These are phyloP conservation scores for Silene latifolia DNA, from an alignment of 148 eudicot species.

Conservation along the genomic window DNA sequence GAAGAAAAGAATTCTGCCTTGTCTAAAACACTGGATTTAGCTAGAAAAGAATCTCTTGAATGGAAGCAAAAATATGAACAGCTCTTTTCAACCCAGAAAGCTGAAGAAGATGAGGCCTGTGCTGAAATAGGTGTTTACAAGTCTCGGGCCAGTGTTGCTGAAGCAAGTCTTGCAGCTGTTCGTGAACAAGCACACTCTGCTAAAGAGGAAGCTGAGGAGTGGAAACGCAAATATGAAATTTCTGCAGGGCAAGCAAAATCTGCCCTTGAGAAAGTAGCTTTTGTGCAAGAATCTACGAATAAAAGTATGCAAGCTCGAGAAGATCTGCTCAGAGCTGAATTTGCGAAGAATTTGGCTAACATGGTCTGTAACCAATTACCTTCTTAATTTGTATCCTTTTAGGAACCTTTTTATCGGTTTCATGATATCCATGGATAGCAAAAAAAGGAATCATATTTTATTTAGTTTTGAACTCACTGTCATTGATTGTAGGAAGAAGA, in stretches of 20 bases:
- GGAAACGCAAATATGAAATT: conserved; percentile 84
- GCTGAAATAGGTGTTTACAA: conserved; percentile 66
- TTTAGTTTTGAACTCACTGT: not conserved
- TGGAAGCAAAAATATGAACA: conserved; percentile 84
- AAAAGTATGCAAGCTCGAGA: conserved; percentile 74
- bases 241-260: conserved; percentile 76
- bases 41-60: conserved; percentile 59
- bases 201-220: conserved; percentile 91
- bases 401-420: not conserved
- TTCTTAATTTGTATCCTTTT: not conserved
- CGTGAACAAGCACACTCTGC: conserved; percentile 85
- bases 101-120: conserved; percentile 60
- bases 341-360: conserved; percentile 50
- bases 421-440: not conserved
- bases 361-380: conserved; percentile 46
- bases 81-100: conserved; percentile 60
- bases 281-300: conserved; percentile 63
- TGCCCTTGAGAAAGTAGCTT: conserved; percentile 86
- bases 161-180: conserved; percentile 85
- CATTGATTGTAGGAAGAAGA: conserved; percentile 64
- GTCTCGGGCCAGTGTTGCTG: conserved; percentile 77
- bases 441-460: conserved; percentile 1
- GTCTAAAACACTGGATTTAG: conserved; percentile 55
- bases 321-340: conserved; percentile 76
- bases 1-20: conserved; percentile 81